phyloP scores from a whole-genome alignment of 1,139 yeast species.

The Suhomyces kunorum region DNA sequence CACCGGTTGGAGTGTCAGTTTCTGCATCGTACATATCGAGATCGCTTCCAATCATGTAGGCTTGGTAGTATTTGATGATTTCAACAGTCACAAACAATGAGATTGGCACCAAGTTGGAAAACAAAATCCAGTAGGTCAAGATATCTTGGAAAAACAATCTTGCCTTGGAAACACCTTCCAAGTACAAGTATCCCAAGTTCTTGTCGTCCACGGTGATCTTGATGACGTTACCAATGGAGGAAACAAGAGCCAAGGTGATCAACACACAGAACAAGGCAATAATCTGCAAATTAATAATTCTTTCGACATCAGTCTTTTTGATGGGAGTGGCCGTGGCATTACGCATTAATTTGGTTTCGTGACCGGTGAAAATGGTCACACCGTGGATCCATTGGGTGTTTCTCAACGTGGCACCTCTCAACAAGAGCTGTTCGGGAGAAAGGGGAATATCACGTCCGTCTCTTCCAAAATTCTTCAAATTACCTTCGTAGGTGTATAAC shows the following conservation, averaged over 20 bases:
- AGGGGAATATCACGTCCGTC: conserved; percentile 58
- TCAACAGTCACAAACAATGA: conserved; percentile 95
- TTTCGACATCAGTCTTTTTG: conserved; percentile 94
- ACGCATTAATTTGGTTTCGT: conserved; percentile 96
- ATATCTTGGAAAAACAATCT: conserved; percentile 80
- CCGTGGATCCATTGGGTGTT: conserved; percentile 97
- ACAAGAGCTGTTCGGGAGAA: conserved; percentile 83
- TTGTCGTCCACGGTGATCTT: conserved; percentile 58
- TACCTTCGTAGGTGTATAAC: conserved; percentile 91
- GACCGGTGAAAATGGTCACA: conserved; percentile 92
- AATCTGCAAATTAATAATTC: conserved; percentile 90
- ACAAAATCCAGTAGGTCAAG: conserved; percentile 92
- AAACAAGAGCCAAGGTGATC: conserved; percentile 70
- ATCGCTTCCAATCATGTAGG: conserved; percentile 89
- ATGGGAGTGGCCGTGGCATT: conserved; percentile 99
- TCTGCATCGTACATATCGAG: conserved; percentile 87
- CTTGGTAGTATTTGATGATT: conserved; percentile 92
- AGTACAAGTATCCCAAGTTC: conserved; percentile 60
- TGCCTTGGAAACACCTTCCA: conserved; percentile 70
- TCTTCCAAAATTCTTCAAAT: conserved; percentile 59
- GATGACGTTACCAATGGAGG: conserved; percentile 86
- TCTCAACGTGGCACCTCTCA: conserved; percentile 93
- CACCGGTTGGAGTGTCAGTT: conserved; percentile 92
- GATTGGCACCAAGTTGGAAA: conserved; percentile 93
- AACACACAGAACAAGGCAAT: conserved; percentile 82